These are phyloP conservation scores for Aspergillus ochraceoroseus DNA, from an alignment of 2,329 filamentous ascomycete species.

Conservation along the genomic window DNA sequence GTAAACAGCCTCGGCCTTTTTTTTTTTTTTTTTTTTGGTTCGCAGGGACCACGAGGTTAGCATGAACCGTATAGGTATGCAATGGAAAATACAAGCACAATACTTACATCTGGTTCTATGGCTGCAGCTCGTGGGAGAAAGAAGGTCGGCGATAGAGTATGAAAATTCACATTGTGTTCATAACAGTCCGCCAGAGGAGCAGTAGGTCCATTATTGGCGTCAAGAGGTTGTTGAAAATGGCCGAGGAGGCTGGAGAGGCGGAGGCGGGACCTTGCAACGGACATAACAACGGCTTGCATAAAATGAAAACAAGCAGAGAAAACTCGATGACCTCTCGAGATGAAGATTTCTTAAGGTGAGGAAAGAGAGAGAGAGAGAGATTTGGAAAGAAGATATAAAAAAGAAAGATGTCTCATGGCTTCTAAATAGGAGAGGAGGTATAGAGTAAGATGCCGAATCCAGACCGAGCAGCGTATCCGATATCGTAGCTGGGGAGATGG, in stretches of 20 bases:
- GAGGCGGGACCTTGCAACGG: conserved; percentile 26
- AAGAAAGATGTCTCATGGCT: too few species aligned
- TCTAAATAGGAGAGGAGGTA: too few species aligned
- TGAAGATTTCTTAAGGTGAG: too few species aligned
- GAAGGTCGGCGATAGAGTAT: conserved; percentile 74
- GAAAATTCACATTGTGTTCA: conserved; percentile 39
- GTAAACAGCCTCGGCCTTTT: conserved; percentile 69
- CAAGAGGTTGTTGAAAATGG: conserved; percentile 27
- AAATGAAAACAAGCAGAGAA: not conserved
- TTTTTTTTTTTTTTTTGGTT: too few species aligned
- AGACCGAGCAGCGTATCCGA: too few species aligned
- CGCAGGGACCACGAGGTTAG: too few species aligned
- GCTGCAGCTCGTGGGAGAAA: conserved; percentile 80
- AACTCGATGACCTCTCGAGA: too few species aligned
- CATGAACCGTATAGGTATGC: too few species aligned
- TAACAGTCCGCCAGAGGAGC: conserved; percentile 9
- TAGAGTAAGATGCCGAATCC: too few species aligned
- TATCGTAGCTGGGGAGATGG: too few species aligned
- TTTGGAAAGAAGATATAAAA: too few species aligned
- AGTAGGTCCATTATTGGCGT: conserved; percentile 18
- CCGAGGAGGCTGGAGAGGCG: conserved; percentile 30
- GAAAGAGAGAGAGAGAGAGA: too few species aligned
- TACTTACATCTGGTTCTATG: conserved; percentile 70
- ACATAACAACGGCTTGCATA: conserved; percentile 21
- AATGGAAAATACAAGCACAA: not conserved